phyloP scores from a whole-genome alignment of 1,284 basidiomycete species.

The Veloporphyrellus conicus region DNA sequence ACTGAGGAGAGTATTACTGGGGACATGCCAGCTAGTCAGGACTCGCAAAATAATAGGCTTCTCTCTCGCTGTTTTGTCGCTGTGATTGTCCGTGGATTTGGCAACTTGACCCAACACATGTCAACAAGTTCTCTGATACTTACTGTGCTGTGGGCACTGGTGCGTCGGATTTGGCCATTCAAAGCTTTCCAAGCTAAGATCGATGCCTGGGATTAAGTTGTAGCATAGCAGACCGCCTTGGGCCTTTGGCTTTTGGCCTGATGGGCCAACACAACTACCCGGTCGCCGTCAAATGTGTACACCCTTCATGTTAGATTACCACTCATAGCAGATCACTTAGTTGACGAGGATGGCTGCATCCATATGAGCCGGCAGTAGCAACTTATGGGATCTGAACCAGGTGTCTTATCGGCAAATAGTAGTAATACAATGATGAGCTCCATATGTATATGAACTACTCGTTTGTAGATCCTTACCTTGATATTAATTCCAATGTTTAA shows the following conservation, averaged over 20 bases:
- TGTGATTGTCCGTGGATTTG: too few species aligned
- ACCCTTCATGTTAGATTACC: slow-evolving; percentile 18
- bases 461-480: neutral
- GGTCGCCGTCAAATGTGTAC: slow-evolving; percentile 75
- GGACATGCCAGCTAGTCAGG: too few species aligned
- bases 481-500: slow-evolving; percentile 41
- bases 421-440: too few species aligned
- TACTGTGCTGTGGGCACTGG: too few species aligned
- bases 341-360: slow-evolving; percentile 54
- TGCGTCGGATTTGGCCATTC: slow-evolving; percentile 29
- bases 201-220: slow-evolving; percentile 40
- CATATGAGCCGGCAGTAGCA: slow-evolving; percentile 70
- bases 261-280: slow-evolving; percentile 60
- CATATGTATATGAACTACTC: too few species aligned
- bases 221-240: slow-evolving; percentile 70
- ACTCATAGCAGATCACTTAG: neutral
- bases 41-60: too few species aligned
- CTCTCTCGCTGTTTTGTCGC: too few species aligned
- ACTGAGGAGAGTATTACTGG: too few species aligned
- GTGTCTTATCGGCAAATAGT: too few species aligned
- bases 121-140: too few species aligned
- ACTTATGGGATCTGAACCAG: slow-evolving; percentile 74
- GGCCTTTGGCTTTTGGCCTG: slow-evolving; percentile 81
- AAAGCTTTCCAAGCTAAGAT: neutral
- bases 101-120: too few species aligned